Percentiles rank a stretch among this genome's conserved stretches.
These are phyloP conservation scores for Saccharomycopsis lassenensis DNA, from an alignment of 805 yeast species.

Conservation along the genomic window DNA sequence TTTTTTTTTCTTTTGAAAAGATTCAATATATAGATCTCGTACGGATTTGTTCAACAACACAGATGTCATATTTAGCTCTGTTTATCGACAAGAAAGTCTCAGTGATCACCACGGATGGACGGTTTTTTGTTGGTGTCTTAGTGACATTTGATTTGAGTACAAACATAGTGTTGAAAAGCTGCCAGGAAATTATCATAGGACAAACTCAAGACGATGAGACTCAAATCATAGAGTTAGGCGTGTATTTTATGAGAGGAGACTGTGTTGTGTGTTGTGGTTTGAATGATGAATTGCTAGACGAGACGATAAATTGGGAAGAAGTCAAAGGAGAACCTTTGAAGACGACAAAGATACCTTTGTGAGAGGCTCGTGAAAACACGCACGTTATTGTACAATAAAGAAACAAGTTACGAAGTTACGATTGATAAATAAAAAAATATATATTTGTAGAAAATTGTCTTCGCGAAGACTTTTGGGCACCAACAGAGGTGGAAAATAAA, in stretches of 20 bases:
- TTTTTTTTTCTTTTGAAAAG: too few species aligned
- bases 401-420: too few species aligned
- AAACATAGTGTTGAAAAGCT: slow-evolving; percentile 29
- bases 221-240: slow-evolving; percentile 29
- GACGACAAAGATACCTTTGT: too few species aligned
- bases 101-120: slow-evolving; percentile 26
- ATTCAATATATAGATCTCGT: too few species aligned
- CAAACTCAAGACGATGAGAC: slow-evolving; percentile 23
- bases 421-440: too few species aligned
- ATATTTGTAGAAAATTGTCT: too few species aligned
- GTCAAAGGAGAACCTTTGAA: slow-evolving; percentile 9
- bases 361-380: too few species aligned
- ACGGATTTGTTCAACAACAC: too few species aligned
- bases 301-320: slow-evolving; percentile 27
- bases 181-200: slow-evolving; percentile 28
- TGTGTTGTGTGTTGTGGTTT: slow-evolving; percentile 35
- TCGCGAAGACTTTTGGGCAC: too few species aligned
- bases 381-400: too few species aligned
- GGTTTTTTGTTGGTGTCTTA: slow-evolving; percentile 21
- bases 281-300: slow-evolving; percentile 25
- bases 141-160: slow-evolving; percentile 33
- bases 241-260: slow-evolving; percentile 35
- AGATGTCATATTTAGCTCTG: slow-evolving; percentile 14
- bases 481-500: too few species aligned
- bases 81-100: slow-evolving; percentile 21